Base-by-base conservation (phyloP, 2,329 filamentous ascomycete genomes). In the Beauveria scarabaeidicola region DNA sequence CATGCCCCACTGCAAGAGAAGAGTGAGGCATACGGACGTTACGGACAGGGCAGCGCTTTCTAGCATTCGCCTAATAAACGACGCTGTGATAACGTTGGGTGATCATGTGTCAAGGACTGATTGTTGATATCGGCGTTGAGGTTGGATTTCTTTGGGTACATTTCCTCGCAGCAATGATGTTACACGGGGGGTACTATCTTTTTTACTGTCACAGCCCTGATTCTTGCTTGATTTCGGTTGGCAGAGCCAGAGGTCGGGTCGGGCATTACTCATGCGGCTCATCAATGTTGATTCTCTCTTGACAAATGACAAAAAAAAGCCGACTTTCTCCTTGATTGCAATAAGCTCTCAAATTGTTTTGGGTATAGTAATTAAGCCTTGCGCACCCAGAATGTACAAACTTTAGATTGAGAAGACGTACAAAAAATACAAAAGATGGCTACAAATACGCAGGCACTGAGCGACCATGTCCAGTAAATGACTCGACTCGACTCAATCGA, bases 21-120 rank as follows among this genome's bases (percentile, higher is more conserved):
- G 65, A 65, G 62, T 53, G 74, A 71, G 66, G 72, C 70, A 29
- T 68, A 74, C 51, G 72, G 72, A 32, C 69, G 70, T 38, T 65
- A 75, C 44, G 71, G 73, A 51, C 61, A 56, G 4, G 27, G 50
- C 10, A n/a, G 29, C 17, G 11, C 41, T 41, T 53, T 46, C 19
- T 53, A 47, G 13, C 19, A 21, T 6, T 38, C 8, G 25, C 9
- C 25, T 21, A 8, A 21, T 23, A n/a, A 17, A 3, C 29, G 44
- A 36, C 2, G 11, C 6, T 19, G n/a, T 41, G 8, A 17, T 17
- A 29, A 8, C 15, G 9, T 29, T n/a, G 38, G n/a, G 13, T 36
- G 19, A 27, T 29, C 29, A 27, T 51, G 10, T 17, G 21, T 19
- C 21, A 17, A 19, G 9, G 27, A 36, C 23, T 38, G 38, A 10